phyloP scores from a whole-genome alignment of 2,329 filamentous ascomycete species.

The Phyllosticta citriasiana region DNA sequence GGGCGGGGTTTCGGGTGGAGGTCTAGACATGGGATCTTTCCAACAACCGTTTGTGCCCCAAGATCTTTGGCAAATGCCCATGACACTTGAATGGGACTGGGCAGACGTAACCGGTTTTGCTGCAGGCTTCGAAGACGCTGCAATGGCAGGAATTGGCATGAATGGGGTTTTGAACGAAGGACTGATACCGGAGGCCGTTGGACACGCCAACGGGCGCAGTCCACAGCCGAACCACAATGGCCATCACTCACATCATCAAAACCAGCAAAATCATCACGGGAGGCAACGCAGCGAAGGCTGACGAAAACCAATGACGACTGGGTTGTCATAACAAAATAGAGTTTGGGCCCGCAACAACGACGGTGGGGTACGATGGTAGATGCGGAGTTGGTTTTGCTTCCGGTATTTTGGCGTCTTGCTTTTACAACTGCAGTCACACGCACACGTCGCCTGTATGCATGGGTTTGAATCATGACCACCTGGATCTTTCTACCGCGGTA shows the following conservation, averaged over 20 bases:
- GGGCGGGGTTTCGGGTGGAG: neutral
- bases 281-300: neutral
- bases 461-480: neutral
- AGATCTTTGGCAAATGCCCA: constrained; percentile 90
- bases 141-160: constrained; percentile 9
- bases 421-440: neutral
- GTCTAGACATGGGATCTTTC: constrained; percentile 37
- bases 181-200: neutral
- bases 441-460: neutral
- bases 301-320: neutral
- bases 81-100: constrained; percentile 91
- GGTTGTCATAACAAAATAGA: neutral
- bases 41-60: constrained; percentile 85
- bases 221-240: neutral
- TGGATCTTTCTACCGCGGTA: too few relatives aligned
- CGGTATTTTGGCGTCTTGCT: neutral
- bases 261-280: neutral
- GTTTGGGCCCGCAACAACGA: neutral
- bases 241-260: neutral
- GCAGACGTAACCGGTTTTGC: constrained; percentile 36
- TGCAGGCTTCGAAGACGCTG: constrained; percentile 21
- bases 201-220: neutral
- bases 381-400: neutral
- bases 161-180: constrained; percentile 6
- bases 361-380: neutral